A percentile compares a stretch with the other conserved stretches of the same genome.
These are phyloP conservation scores for Rhodotorula sp. DNA, from an alignment of 1,284 basidiomycete genomes.

Conservation along the genomic window DNA sequence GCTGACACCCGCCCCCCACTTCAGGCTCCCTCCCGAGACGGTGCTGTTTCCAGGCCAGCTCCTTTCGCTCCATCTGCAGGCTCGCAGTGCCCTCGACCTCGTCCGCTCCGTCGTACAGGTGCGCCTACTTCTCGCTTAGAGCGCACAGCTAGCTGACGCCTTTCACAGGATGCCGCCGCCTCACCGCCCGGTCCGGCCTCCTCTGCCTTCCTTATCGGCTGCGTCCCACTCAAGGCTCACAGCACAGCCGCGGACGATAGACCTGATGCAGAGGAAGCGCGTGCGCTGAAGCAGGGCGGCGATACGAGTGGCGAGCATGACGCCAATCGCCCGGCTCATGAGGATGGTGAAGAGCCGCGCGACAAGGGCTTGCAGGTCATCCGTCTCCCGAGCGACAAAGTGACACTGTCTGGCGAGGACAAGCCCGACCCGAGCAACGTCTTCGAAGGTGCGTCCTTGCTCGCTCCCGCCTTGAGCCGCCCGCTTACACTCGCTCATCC, in stretches of 20 bases:
- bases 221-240: conserved; percentile 34
- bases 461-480: background rate
- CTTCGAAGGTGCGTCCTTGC: conserved; percentile 27
- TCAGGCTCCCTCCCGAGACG: conserved; percentile 28
- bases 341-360: background rate
- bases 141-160: background rate
- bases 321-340: background rate
- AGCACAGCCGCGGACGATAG: background rate
- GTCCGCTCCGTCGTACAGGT: conserved; percentile 34
- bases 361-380: conserved; percentile 2
- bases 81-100: conserved; percentile 25
- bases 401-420: background rate
- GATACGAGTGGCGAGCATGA: background rate
- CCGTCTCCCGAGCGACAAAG: background rate
- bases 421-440: conserved; percentile 18
- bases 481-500: background rate
- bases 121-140: background rate
- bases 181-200: conserved; percentile 8
- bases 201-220: conserved; percentile 30
- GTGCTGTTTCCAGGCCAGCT: conserved; percentile 38
- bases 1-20: background rate
- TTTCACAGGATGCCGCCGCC: background rate
- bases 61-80: conserved; percentile 37
- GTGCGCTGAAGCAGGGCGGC: background rate
- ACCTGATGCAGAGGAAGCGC: background rate